Evolutionary conservation across 1,284 basidiomycete species (phyloP).

Genomic region (Sutorius eximius): DNA sequence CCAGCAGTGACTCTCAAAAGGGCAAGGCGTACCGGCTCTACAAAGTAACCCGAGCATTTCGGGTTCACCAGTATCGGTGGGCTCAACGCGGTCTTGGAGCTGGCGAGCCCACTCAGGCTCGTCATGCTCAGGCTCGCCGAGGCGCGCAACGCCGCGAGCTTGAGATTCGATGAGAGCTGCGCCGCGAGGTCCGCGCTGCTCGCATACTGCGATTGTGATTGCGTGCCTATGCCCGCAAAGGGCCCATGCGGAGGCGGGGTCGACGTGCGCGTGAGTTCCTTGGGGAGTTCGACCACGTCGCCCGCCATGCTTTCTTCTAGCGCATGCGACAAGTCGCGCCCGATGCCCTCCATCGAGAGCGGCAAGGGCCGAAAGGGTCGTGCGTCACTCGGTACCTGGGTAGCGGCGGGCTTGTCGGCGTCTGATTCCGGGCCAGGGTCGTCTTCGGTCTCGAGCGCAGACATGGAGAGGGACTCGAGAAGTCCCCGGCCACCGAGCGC

Average conservation of each 20-base stretch:
- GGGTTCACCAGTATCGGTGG: slow-evolving; percentile 72
- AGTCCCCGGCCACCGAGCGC: slow-evolving; percentile 35
- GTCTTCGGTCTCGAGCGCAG: slow-evolving; percentile 43
- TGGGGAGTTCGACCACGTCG: neutral
- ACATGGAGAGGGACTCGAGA: slow-evolving; percentile 44
- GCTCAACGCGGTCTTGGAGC: slow-evolving; percentile 35
- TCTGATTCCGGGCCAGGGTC: slow-evolving; percentile 23
- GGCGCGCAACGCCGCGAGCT: slow-evolving; percentile 33
- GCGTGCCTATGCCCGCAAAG: neutral
- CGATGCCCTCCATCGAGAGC: slow-evolving; percentile 35
- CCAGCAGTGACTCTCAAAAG: no score
- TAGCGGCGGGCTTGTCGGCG: neutral
- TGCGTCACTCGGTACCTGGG: slow-evolving; percentile 6
- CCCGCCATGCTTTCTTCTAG: slow-evolving; percentile 27
- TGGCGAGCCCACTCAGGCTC: slow-evolving; percentile 15
- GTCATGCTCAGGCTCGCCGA: slow-evolving; percentile 28
- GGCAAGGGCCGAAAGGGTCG: slow-evolving; percentile 12
- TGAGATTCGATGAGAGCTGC: slow-evolving; percentile 34
- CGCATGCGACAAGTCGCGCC: slow-evolving; percentile 33
- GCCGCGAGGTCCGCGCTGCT: slow-evolving; percentile 30
- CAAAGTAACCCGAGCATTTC: slow-evolving; percentile 93
- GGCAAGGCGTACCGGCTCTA: slow-evolving; percentile 71
- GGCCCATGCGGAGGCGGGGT: neutral
- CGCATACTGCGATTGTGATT: neutral
- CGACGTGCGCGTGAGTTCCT: neutral